Evolutionary conservation across 2,329 filamentous ascomycete species (phyloP), one percentile per base, ranked within the genome.

Genomic region (Byssochlamys sp.): DNA sequence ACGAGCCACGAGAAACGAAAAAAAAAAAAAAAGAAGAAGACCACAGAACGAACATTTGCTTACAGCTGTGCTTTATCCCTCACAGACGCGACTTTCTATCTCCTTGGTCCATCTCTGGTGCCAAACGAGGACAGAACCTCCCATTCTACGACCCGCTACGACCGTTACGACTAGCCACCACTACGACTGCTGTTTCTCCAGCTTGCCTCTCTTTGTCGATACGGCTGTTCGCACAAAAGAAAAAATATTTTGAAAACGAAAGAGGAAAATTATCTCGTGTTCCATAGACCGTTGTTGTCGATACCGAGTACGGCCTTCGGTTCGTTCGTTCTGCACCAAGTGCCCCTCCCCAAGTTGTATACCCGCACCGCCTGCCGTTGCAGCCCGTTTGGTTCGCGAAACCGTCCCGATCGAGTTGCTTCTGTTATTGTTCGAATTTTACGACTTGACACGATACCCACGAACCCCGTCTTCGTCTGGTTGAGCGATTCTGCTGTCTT

Each of bases 361-460:
- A 45, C 39, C 39, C 39, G 19, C n/a, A 3, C n/a, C 39, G 7
- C n/a, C 4, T 54, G 54, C 48, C 48, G 25, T 31, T 52, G 50
- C 50, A 52, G n/a, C 50, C 28, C 24, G 48, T 50, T 26, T 19
- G 25, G 19, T 50, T 1, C 48, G n/a, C 19, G 26, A 52, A 25
- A 45, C n/a, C 39, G 39, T 45, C 12, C 14, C 19, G 39, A 45
- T 10, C 39, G 39, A 24, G 39, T 45, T 45, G 39, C 39, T 45
- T 6, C 63, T 63, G 62, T 65, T 63, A 58, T 61, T 59, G 54
- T 60, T 63, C 59, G 61, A 55, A 65, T 64, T 69, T 75, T 69
- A 76, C 71, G 74, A 76, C 68, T 64, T 71, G 72, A 71, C 69
- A 76, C 72, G 74, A 75, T 66, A 67, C 68, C 71, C 68, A 76